Percentiles rank a stretch among this genome's conserved stretches.
Evolutionary conservation across 805 yeast genomes (phyloP).

Genomic region (Candida tallmaniae): DNA sequence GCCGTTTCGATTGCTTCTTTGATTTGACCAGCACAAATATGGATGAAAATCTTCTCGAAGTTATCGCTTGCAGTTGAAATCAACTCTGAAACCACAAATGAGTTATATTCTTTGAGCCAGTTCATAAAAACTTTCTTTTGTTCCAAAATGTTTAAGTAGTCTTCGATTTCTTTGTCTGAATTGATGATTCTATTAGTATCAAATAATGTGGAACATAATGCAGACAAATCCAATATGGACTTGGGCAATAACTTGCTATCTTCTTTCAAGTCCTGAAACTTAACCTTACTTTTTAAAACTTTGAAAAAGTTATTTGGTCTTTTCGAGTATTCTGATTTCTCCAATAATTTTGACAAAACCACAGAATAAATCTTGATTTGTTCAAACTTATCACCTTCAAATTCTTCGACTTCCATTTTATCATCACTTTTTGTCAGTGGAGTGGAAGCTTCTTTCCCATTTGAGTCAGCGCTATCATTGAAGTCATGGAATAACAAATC

Average conservation of each 20-base stretch:
- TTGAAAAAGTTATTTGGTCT: constrained; percentile 27
- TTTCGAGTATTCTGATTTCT: constrained; percentile 16
- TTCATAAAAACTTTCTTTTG: constrained; percentile 40
- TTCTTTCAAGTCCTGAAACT: constrained; percentile 16
- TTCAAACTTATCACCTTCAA: neutral
- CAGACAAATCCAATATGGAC: neutral
- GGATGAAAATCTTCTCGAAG: constrained; percentile 48
- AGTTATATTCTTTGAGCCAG: constrained; percentile 54
- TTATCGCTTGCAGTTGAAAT: constrained; percentile 26
- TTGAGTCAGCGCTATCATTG: constrained; percentile 18
- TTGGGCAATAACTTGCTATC: constrained; percentile 18
- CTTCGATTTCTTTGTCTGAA: neutral
- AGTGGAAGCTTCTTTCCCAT: constrained; percentile 18
- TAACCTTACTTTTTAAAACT: constrained; percentile 10
- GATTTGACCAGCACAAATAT: constrained; percentile 52
- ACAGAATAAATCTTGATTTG: constrained; percentile 1
- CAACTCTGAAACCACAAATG: constrained; percentile 26
- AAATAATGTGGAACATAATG: constrained; percentile 47
- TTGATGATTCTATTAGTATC: constrained; percentile 13
- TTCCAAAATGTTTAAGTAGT: constrained; percentile 1
- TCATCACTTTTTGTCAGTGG: constrained; percentile 15
- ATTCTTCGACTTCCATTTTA: constrained; percentile 1
- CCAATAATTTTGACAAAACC: constrained; percentile 12
- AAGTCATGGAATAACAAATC: constrained; percentile 46
- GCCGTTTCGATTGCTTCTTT: constrained; percentile 62